phyloP scores from a whole-genome alignment of 805 yeast genomes.

The Nakazawaea ishiwadae region DNA sequence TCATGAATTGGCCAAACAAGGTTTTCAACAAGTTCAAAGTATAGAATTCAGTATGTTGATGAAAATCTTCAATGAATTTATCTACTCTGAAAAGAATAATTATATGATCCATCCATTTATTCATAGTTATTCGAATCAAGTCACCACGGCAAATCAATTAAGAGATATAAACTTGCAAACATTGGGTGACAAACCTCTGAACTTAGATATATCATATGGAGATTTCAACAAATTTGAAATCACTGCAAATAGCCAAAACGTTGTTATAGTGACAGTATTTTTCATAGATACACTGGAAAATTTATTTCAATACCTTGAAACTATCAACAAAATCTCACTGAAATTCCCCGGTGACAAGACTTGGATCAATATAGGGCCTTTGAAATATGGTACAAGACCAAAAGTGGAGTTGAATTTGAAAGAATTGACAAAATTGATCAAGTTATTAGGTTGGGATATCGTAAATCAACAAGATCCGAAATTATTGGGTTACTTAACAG shows the following conservation, averaged over 20 bases:
- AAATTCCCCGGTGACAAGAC: slow-evolving; percentile 35
- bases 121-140: slow-evolving; percentile 68
- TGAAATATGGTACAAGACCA: slow-evolving; percentile 87
- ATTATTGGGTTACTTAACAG: slow-evolving; percentile 63
- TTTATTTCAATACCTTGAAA: slow-evolving; percentile 65
- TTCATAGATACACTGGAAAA: slow-evolving; percentile 94
- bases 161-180: slow-evolving; percentile 33
- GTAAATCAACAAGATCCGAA: slow-evolving; percentile 27
- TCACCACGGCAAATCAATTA: slow-evolving; percentile 41
- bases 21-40: slow-evolving; percentile 53
- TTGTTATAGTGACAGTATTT: slow-evolving; percentile 64
- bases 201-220: slow-evolving; percentile 44
- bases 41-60: slow-evolving; percentile 74
- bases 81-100: slow-evolving; percentile 30
- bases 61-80: slow-evolving; percentile 63
- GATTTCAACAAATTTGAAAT: slow-evolving; percentile 58
- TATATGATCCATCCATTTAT: slow-evolving; percentile 43
- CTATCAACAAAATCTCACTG: slow-evolving; percentile 42
- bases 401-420: slow-evolving; percentile 66
- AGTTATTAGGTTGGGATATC: slow-evolving; percentile 60
- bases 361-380: slow-evolving; percentile 92
- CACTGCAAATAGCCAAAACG: slow-evolving; percentile 31
- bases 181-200: slow-evolving; percentile 35
- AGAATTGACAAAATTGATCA: slow-evolving; percentile 57
- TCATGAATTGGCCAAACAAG: slow-evolving; percentile 46